Conservation (phyloP, 2,329 filamentous ascomycete genomes). For the Mycogone perniciosa region DNA sequence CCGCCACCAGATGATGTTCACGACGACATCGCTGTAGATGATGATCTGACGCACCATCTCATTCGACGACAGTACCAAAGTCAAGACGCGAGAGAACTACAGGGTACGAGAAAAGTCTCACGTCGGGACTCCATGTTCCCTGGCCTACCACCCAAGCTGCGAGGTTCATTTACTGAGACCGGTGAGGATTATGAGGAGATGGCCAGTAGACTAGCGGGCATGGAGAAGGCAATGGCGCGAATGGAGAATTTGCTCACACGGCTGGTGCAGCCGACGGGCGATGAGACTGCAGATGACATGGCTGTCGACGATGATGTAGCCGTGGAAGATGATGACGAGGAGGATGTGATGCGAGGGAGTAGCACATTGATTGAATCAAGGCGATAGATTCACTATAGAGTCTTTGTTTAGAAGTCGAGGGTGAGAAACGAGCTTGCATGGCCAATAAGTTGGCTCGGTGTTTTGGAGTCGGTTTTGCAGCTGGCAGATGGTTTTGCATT, state of each 20-base stretch:
- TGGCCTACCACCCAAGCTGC: conserved; percentile 41
- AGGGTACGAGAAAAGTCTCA: conserved; percentile 25
- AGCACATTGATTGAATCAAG: conserved; percentile 21
- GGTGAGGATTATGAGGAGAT: conserved; percentile 39
- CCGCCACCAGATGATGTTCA: conserved; percentile 57
- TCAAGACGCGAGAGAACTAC: conserved; percentile 24
- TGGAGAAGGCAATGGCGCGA: conserved; percentile 45
- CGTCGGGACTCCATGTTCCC: conserved; percentile 54
- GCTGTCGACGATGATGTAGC: conserved; percentile 17
- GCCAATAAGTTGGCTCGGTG: background rate
- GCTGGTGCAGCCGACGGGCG: conserved; percentile 25
- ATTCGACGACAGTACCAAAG: conserved; percentile 51
- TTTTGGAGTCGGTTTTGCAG: background rate
- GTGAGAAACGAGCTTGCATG: background rate
- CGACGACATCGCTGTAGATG: conserved; percentile 52
- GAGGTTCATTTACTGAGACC: conserved; percentile 41
- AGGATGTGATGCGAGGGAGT: conserved; percentile 23
- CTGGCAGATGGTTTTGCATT: background rate
- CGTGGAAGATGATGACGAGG: conserved; percentile 18
- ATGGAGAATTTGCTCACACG: conserved; percentile 42
- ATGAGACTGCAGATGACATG: conserved; percentile 2
- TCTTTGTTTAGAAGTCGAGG: conserved; percentile 21
- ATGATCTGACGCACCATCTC: conserved; percentile 51
- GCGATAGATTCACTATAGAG: conserved; percentile 24
- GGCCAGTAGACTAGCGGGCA: conserved; percentile 36